Conservation (phyloP, 2,329 filamentous ascomycete species). For the Helicocarpus griseus region DNA sequence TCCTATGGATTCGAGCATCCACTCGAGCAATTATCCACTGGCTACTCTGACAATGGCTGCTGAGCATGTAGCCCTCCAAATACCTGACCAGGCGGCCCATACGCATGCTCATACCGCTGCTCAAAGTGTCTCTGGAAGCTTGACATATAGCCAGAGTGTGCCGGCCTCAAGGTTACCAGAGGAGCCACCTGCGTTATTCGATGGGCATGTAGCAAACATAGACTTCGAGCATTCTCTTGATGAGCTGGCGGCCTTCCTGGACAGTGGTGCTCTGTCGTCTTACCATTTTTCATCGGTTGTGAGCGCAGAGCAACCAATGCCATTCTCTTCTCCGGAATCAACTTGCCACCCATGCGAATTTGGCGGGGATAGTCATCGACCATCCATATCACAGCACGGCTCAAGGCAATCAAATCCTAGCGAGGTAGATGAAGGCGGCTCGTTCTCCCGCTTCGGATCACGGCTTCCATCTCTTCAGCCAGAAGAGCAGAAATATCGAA, state of each 20-base stretch:
- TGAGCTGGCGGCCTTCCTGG: conserved; percentile 29
- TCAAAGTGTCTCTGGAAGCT: neutral
- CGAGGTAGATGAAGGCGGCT: neutral
- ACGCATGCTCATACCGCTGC: conserved; percentile 3
- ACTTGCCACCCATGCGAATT: conserved; percentile 22
- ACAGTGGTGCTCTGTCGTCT: conserved; percentile 27
- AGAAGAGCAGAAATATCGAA: conserved; percentile 5
- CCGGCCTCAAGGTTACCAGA: conserved; percentile 4
- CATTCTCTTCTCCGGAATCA: conserved; percentile 33
- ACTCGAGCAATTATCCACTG: conserved; percentile 23
- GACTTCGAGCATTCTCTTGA: conserved; percentile 26
- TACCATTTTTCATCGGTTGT: conserved; percentile 32
- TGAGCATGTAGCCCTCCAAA: conserved; percentile 30
- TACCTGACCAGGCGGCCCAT: conserved; percentile 9
- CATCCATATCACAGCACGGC: neutral
- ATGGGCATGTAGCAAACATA: conserved; percentile 3
- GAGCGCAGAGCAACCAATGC: conserved; percentile 32
- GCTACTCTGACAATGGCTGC: conserved; percentile 33
- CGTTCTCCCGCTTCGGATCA: neutral
- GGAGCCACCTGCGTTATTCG: neutral
- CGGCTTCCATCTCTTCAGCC: neutral
- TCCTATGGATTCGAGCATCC: conserved; percentile 12
- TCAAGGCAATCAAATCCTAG: neutral
- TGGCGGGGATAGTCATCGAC: neutral
- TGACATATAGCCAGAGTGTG: neutral